phyloP scores from a whole-genome alignment of 495 filamentous ascomycete genomes.

The Pyrenopolyporus hunteri region DNA sequence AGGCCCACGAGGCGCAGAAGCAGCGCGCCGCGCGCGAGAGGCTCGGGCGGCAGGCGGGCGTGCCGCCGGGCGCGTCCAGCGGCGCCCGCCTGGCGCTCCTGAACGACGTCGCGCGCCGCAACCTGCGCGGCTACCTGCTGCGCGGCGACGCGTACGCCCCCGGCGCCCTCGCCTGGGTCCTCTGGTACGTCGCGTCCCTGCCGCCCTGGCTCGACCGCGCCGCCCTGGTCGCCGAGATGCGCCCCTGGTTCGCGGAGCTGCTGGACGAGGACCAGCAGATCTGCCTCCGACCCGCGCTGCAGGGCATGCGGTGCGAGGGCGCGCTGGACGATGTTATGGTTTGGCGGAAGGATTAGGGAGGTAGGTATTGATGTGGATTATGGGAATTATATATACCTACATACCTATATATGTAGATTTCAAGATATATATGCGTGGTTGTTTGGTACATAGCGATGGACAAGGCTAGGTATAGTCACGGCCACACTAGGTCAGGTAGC shows the following conservation, averaged over 20 bases:
- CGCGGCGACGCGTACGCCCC: neutral
- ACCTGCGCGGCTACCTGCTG: neutral
- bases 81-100: neutral
- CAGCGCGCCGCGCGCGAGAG: neutral
- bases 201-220: slow-evolving; percentile 37
- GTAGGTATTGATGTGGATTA: neutral
- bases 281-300: slow-evolving; percentile 51
- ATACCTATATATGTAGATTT: no score
- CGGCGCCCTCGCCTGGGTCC: slow-evolving; percentile 13
- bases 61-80: neutral
- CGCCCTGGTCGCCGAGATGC: slow-evolving; percentile 32
- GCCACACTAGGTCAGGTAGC: no score
- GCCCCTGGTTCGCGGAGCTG: slow-evolving; percentile 41
- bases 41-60: neutral
- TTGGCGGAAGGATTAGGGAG: slow-evolving; percentile 38
- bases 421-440: no score
- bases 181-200: slow-evolving; percentile 36
- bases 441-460: no score
- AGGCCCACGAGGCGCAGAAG: neutral
- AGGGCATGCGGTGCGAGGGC: slow-evolving; percentile 50
- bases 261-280: slow-evolving; percentile 19
- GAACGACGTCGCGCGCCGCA: neutral
- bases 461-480: no score
- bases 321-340: slow-evolving; percentile 36
- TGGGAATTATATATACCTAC: neutral